phyloP scores from a whole-genome alignment of 2,329 filamentous ascomycete species.

The Lasiodiplodia sp. region DNA sequence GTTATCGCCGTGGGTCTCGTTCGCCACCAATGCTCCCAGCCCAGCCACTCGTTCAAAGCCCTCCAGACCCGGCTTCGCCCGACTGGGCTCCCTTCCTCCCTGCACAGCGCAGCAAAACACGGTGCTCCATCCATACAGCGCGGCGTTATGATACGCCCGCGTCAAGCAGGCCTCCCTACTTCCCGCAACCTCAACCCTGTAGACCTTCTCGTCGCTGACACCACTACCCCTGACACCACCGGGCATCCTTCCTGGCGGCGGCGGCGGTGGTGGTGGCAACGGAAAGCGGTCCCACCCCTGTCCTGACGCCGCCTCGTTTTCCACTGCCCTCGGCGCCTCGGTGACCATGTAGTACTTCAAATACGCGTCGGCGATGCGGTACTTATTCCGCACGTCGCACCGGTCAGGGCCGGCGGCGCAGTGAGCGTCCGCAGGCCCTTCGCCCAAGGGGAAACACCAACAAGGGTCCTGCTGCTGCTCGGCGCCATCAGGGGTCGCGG shows the following conservation, averaged over 20 bases:
- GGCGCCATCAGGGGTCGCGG: no score
- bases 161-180: not conserved
- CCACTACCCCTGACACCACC: not conserved
- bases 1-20: not conserved
- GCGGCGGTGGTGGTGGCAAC: not conserved
- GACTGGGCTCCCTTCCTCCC: not conserved
- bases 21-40: not conserved
- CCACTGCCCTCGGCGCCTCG: slow-evolving; percentile 9
- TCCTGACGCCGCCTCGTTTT: not conserved
- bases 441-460: slow-evolving; percentile 8
- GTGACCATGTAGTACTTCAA: slow-evolving; percentile 13
- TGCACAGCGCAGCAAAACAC: slow-evolving; percentile 6
- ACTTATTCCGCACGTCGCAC: not conserved
- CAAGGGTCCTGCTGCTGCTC: not conserved
- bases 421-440: slow-evolving; percentile 1
- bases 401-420: not conserved
- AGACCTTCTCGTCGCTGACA: slow-evolving; percentile 1
- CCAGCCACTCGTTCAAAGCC: slow-evolving; percentile 7
- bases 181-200: slow-evolving; percentile 17
- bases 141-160: slow-evolving; percentile 22
- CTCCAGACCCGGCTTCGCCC: not conserved
- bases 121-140: slow-evolving; percentile 17
- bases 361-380: not conserved
- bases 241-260: not conserved
- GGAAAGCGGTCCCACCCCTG: not conserved